Base-by-base conservation (phyloP, 83 land plant species). In the Diphasiastrum complanatum region DNA sequence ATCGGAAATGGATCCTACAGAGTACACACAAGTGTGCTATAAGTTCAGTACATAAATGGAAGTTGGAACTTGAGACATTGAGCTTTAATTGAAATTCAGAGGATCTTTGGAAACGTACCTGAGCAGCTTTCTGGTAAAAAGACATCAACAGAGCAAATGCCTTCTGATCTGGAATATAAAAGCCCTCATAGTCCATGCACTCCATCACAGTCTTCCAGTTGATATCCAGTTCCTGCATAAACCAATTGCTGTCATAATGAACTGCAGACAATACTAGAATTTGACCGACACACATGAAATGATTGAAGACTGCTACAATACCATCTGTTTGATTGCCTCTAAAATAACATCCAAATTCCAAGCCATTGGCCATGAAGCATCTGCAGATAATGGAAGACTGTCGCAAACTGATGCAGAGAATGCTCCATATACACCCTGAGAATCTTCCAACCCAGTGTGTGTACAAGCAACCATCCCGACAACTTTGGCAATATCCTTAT, bases 1-100 rank as follows among this genome's bases (percentile, higher is more conserved):
- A 92, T 72, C 22, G 98, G 98, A 61, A 92, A 87, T 0, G 87
- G 85, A 30, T 87, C 91, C 98, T 92, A 64, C 16, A 33, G 46
- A 56, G n/a, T 28, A 14, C 10, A 33, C 1, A 30, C 14, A 14
- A 20, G 45, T 56, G 0, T 30, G 14, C 48, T 10, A 50, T 24
- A 22, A 35, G 18, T 5, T 14, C 28, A 62, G 32, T 12, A 28
- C n/a, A 51, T 23, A 4, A 33, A 51, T 50, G 23, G 19, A 23
- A 24, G 22, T 0, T 16, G 22, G 10, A n/a, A 18, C 25, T 18
- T 50, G 19, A 1, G 25, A 23, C 10, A n/a, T n/a, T n/a, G n/a
- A n/a, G n/a, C n/a, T n/a, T n/a, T n/a, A n/a, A n/a, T n/a, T n/a
- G n/a, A n/a, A n/a, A n/a, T n/a, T n/a, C n/a, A n/a, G n/a, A n/a